phyloP scores from a whole-genome alignment of 2,329 filamentous ascomycete species.

The Aspergillus sp. region DNA sequence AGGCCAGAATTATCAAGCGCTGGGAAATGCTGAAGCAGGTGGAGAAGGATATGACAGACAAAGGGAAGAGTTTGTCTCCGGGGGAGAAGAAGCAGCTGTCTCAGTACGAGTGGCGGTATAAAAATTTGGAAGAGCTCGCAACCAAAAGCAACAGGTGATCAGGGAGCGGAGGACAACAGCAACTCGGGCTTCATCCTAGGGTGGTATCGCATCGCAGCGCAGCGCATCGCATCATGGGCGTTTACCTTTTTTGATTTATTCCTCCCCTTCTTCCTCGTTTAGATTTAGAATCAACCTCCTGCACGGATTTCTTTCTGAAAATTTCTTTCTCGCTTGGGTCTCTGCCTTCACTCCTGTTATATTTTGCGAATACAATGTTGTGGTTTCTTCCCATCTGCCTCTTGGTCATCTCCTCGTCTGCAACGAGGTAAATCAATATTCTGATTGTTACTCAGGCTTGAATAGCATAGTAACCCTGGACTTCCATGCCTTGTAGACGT shows the following conservation, averaged over 20 bases:
- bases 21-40: conserved; percentile 37
- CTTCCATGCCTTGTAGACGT: not conserved
- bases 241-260: conserved; percentile 12
- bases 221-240: conserved; percentile 27
- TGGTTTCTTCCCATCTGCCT: not conserved
- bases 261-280: not conserved
- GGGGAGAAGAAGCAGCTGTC: conserved; percentile 32
- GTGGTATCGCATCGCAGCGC: conserved; percentile 19
- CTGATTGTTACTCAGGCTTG: conserved; percentile 3
- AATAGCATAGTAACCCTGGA: conserved; percentile 4
- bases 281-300: conserved; percentile 18
- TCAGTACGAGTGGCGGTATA: conserved; percentile 37
- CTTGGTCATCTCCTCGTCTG: not conserved
- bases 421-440: not conserved
- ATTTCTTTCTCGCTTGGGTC: not conserved
- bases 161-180: not conserved
- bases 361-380: not conserved
- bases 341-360: not conserved
- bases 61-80: conserved; percentile 30
- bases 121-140: conserved; percentile 32
- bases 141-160: conserved; percentile 22
- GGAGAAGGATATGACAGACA: conserved; percentile 34
- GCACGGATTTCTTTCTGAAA: conserved; percentile 9
- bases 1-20: conserved; percentile 34
- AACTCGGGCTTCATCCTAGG: not conserved